Evolutionary conservation across 192 early-diverging fungal species (phyloP).

Genomic region (Polychytrium aggregatum): DNA sequence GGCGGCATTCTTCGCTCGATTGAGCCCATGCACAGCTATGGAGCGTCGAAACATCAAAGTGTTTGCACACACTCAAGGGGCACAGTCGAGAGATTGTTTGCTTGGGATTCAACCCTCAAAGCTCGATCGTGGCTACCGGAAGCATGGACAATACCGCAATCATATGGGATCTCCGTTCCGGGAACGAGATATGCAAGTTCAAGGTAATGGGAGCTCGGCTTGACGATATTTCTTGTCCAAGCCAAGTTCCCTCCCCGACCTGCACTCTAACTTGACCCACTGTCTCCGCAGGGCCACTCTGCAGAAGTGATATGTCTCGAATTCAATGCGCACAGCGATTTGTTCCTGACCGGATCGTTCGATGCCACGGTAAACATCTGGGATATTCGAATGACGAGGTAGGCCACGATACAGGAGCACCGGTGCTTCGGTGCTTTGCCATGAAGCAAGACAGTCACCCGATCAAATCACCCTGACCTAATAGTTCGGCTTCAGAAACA

Average conservation of each 20-base stretch:
- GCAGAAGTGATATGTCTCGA: constrained; percentile 23
- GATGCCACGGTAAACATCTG: constrained; percentile 39
- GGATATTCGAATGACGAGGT: constrained; percentile 22
- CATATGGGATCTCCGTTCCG: constrained; percentile 39
- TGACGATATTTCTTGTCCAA: not conserved
- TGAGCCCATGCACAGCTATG: constrained; percentile 18
- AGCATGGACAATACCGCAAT: constrained; percentile 37
- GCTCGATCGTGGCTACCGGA: constrained; percentile 23
- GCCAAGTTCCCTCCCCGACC: too few species aligned
- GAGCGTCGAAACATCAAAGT: constrained; percentile 29
- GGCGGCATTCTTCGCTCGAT: too few species aligned
- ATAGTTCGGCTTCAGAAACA: too few species aligned
- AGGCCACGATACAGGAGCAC: too few species aligned
- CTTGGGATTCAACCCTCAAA: constrained; percentile 24
- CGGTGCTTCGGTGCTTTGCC: too few species aligned
- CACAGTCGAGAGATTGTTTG: constrained; percentile 35
- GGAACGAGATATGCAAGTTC: constrained; percentile 23
- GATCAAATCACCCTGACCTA: too few species aligned
- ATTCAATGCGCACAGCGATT: constrained; percentile 19
- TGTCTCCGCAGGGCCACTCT: constrained; percentile 28
- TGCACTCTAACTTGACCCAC: too few species aligned
- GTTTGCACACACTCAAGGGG: constrained; percentile 31
- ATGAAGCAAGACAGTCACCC: too few species aligned
- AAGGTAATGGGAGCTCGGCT: constrained; percentile 7
- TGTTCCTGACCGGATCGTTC: constrained; percentile 38